Evolutionary conservation across 2,329 filamentous ascomycete species (phyloP).

Genomic region (Coniochaeta hoffmannii): DNA sequence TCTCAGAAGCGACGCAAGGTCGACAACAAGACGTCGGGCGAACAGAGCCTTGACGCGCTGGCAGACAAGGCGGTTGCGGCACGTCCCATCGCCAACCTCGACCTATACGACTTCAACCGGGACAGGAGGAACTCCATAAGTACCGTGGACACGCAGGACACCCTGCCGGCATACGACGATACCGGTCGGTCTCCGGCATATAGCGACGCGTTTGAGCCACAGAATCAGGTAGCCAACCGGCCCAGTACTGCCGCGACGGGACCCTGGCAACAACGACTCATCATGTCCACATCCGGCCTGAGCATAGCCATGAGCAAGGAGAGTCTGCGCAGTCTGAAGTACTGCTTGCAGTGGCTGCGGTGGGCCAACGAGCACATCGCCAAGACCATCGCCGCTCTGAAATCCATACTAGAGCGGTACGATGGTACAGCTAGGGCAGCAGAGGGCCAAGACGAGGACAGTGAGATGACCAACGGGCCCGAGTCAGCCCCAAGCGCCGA

Average conservation of each 20-base stretch:
- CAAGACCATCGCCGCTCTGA: constrained; percentile 66
- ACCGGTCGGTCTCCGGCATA: constrained; percentile 63
- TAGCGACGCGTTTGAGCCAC: constrained; percentile 45
- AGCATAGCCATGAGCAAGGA: constrained; percentile 88
- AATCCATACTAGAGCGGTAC: constrained; percentile 71
- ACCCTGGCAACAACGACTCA: constrained; percentile 75
- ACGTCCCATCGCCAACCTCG: constrained; percentile 8
- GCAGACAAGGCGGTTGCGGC: constrained; percentile 7
- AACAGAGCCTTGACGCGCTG: constrained; percentile 12
- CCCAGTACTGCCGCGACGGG: constrained; percentile 14
- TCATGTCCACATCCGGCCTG: constrained; percentile 85
- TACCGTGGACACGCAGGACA: constrained; percentile 51
- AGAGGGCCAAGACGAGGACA: constrained; percentile 8
- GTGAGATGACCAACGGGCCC: constrained; percentile 14
- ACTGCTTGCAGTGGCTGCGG: constrained; percentile 72
- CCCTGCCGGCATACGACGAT: constrained; percentile 76
- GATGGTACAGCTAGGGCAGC: constrained; percentile 34
- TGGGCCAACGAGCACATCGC: constrained; percentile 78
- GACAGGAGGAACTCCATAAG: constrained; percentile 57
- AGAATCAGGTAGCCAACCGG: constrained; percentile 20
- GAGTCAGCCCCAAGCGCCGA: constrained; percentile 13
- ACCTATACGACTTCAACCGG: constrained; percentile 17
- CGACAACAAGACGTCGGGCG: constrained; percentile 28
- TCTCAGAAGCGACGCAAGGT: constrained; percentile 55
- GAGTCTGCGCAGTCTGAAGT: constrained; percentile 75